A percentile compares a stretch with the other conserved stretches of the same genome.
Conservation (phyloP, 768 basidiomycete species). For the Terana coerulea region DNA sequence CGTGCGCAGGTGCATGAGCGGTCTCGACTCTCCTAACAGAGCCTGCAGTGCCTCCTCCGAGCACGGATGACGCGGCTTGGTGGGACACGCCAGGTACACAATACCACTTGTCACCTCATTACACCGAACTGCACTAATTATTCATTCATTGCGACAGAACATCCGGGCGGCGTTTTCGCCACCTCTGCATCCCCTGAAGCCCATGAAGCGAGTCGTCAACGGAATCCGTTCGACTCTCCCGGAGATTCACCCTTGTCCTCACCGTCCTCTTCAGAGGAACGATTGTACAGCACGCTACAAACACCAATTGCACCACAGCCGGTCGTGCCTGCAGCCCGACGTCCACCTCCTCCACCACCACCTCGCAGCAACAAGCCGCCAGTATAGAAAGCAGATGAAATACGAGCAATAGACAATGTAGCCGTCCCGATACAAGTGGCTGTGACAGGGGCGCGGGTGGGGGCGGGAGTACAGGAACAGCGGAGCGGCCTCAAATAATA, state of each 20-base stretch:
- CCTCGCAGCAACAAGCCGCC: conserved; percentile 29
- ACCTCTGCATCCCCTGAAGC: conserved; percentile 12
- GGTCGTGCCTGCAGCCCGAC: conserved; percentile 20
- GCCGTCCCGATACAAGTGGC: background rate
- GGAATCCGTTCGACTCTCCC: conserved; percentile 76
- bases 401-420: background rate
- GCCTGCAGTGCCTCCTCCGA: conserved; percentile 75
- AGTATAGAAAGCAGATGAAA: conserved; percentile 3
- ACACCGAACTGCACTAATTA: background rate
- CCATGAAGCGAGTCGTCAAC: conserved; percentile 13
- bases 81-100: conserved; percentile 68
- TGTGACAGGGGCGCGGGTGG: background rate
- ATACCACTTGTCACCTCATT: background rate
- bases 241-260: conserved; percentile 63
- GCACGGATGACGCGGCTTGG: conserved; percentile 73
- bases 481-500: conserved; percentile 49
- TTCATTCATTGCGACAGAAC: conserved; percentile 36
- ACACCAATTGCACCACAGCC: conserved; percentile 50
- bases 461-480: conserved; percentile 4
- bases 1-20: conserved; percentile 20
- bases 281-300: conserved; percentile 77
- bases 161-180: conserved; percentile 54
- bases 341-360: conserved; percentile 47
- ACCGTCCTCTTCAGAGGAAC: conserved; percentile 82
- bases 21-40: background rate